Evolutionary conservation across 345 rosid species (phyloP).

Genomic region (Sisymbrium altissimum): DNA sequence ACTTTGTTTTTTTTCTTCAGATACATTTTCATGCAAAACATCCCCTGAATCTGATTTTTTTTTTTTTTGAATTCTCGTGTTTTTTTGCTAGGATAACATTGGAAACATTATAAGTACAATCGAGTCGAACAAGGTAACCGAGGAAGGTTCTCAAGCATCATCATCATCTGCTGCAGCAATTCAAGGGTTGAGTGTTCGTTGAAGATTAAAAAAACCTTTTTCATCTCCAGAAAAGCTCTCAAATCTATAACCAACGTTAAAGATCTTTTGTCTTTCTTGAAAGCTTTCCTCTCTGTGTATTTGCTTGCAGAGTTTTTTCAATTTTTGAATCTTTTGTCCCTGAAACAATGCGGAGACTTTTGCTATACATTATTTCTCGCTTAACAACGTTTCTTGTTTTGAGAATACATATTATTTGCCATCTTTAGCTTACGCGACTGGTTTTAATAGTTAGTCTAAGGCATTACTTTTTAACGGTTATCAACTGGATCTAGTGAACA

Average conservation of each 20-base stretch:
- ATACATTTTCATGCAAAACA: neutral
- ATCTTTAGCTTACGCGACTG: neutral
- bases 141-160: constrained; percentile 67
- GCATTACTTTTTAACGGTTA: neutral
- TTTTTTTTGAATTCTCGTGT: neutral
- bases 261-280: neutral
- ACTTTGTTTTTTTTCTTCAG: neutral
- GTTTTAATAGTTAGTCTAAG: neutral
- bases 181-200: constrained; percentile 57
- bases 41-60: neutral
- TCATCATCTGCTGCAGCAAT: constrained; percentile 43
- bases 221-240: constrained; percentile 12
- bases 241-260: neutral
- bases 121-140: constrained; percentile 78
- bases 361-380: constrained; percentile 7
- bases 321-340: constrained; percentile 21
- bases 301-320: constrained; percentile 8
- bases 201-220: neutral
- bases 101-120: constrained; percentile 68
- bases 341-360: constrained; percentile 12
- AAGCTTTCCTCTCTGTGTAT: neutral
- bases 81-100: constrained; percentile 60
- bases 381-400: neutral
- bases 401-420: neutral
- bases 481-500: neutral